Percentiles rank a stretch among this genome's conserved stretches.
These are phyloP conservation scores for Penicillium janthinellum DNA, from an alignment of 2,329 filamentous ascomycete genomes.

Conservation along the genomic window DNA sequence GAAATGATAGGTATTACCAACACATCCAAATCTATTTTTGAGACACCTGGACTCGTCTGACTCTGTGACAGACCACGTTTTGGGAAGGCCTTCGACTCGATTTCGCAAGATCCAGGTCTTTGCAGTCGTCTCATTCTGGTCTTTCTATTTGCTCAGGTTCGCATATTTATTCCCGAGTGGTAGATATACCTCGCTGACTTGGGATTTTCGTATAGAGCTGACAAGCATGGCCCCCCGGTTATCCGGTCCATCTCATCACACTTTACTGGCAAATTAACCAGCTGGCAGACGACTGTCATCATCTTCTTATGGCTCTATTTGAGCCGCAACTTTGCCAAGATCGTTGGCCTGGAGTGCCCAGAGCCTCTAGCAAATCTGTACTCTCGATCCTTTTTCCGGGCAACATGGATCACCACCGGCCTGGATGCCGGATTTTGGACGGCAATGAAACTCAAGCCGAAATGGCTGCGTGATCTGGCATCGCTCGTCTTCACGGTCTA, in stretches of 20 bases:
- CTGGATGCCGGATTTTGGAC: slow-evolving; percentile 98
- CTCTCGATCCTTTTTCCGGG: slow-evolving; percentile 86
- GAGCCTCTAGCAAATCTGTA: slow-evolving; percentile 95
- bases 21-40: background rate
- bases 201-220: slow-evolving; percentile 59
- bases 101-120: slow-evolving; percentile 92
- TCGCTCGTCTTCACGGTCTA: slow-evolving; percentile 85
- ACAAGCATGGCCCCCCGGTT: slow-evolving; percentile 83
- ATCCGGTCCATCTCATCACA: slow-evolving; percentile 70
- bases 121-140: slow-evolving; percentile 89
- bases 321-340: slow-evolving; percentile 88
- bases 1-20: slow-evolving; percentile 36
- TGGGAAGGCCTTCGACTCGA: slow-evolving; percentile 86
- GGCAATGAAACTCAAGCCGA: slow-evolving; percentile 84
- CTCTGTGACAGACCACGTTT: slow-evolving; percentile 70
- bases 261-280: slow-evolving; percentile 71
- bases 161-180: slow-evolving; percentile 17
- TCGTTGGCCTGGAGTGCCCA: slow-evolving; percentile 86
- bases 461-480: slow-evolving; percentile 78
- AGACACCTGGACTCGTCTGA: background rate
- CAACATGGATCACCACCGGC: slow-evolving; percentile 94
- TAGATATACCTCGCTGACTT: background rate
- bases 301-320: slow-evolving; percentile 91
- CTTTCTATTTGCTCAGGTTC: slow-evolving; percentile 75
- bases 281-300: slow-evolving; percentile 85